phyloP scores from a whole-genome alignment of 305 asterid genomes.

The Fraxinus baroniana region DNA sequence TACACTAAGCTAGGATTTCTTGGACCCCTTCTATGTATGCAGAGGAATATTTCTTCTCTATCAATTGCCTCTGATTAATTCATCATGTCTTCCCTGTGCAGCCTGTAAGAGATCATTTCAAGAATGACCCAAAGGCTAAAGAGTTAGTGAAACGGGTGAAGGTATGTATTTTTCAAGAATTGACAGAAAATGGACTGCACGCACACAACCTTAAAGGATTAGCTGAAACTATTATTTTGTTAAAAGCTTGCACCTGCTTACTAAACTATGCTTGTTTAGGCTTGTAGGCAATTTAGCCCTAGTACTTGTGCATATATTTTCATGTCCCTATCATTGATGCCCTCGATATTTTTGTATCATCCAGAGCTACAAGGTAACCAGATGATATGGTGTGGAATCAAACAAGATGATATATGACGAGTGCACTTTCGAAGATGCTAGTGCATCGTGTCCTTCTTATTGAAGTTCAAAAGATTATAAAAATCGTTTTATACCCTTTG shows the following conservation, averaged over 20 bases:
- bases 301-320: neutral
- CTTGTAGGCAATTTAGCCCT: neutral
- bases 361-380: slow-evolving; percentile 62
- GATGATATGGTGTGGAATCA: slow-evolving; percentile 29
- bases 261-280: neutral
- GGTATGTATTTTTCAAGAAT: slow-evolving; percentile 38
- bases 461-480: neutral
- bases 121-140: slow-evolving; percentile 60
- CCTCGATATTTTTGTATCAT: neutral
- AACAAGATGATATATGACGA: neutral
- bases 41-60: neutral
- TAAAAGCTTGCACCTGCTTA: neutral
- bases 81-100: slow-evolving; percentile 32
- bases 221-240: neutral
- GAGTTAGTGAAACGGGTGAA: slow-evolving; percentile 73
- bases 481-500: neutral
- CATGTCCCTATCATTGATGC: neutral
- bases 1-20: neutral
- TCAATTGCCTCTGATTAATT: slow-evolving; percentile 10
- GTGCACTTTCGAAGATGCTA: neutral
- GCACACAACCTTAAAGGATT: neutral
- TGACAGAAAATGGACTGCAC: neutral
- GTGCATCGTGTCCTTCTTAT: neutral
- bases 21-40: neutral
- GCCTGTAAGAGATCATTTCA: slow-evolving; percentile 90